These are phyloP conservation scores for Gynostemma pentaphyllum DNA, from an alignment of 306 rosid genomes.

Conservation along the genomic window DNA sequence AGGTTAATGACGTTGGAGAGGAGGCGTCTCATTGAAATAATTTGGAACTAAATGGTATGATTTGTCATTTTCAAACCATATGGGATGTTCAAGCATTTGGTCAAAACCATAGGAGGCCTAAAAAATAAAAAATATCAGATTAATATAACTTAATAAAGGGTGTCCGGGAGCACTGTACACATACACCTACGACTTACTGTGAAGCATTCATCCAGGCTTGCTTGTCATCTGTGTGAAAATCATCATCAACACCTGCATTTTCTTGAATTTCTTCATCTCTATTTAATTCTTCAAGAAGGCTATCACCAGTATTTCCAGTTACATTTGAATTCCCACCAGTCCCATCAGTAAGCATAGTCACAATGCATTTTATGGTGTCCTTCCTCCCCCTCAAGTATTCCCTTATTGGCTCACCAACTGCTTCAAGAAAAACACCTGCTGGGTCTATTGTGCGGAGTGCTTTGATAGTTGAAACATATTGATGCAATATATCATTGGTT, in stretches of 20 bases:
- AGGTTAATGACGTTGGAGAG: too few relatives aligned
- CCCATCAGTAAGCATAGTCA: conserved; percentile 95
- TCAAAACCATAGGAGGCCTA: too few relatives aligned
- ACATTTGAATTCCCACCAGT: conserved; percentile 68
- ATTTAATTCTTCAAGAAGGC: conserved; percentile 97
- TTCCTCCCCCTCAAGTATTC: conserved; percentile 94
- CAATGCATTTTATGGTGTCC: conserved; percentile 95
- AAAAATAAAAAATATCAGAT: background rate
- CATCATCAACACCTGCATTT: conserved; percentile 62
- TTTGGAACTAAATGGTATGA: too few relatives aligned
- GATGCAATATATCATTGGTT: conserved; percentile 94
- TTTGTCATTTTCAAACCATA: too few relatives aligned
- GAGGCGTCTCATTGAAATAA: too few relatives aligned
- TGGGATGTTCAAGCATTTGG: too few relatives aligned
- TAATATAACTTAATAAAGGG: background rate
- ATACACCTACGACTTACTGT: conserved; percentile 47
- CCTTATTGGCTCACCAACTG: conserved; percentile 93
- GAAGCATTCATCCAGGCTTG: conserved; percentile 85
- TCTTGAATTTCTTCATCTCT: conserved; percentile 89
- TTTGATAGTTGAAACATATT: conserved; percentile 89
- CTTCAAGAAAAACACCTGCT: conserved; percentile 95
- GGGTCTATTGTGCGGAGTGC: conserved; percentile 94
- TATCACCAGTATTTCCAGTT: conserved; percentile 85
- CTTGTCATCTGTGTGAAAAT: conserved; percentile 79
- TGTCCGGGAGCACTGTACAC: background rate